A percentile compares a stretch with the other conserved stretches of the same genome.
phyloP scores from a whole-genome alignment of 441 rosid species.

The Corymbia calophylla region DNA sequence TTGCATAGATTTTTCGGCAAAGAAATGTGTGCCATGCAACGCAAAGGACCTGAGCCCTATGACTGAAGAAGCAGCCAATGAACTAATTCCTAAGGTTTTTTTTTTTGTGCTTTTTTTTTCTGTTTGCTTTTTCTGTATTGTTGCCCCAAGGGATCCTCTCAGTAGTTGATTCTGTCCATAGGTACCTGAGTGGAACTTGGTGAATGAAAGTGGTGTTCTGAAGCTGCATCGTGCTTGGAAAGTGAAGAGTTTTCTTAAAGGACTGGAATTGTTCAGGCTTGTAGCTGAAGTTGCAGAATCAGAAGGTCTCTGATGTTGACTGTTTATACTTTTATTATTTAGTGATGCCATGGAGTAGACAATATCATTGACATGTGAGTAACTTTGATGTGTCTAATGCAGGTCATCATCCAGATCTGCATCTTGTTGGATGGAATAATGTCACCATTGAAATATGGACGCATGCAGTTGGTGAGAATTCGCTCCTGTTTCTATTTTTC shows the following conservation, averaged over 20 bases:
- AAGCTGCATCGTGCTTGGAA: conserved; percentile 71
- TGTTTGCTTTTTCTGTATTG: not conserved
- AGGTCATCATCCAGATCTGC: conserved; percentile 98
- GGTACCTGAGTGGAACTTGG: conserved; percentile 76
- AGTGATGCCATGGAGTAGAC: not conserved
- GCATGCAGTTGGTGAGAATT: conserved; percentile 71
- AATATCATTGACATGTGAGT: not conserved
- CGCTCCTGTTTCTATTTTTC: not conserved
- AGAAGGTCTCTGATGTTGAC: conserved; percentile 38
- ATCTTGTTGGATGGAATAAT: conserved; percentile 94
- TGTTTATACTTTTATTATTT: not conserved
- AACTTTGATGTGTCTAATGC: conserved; percentile 14
- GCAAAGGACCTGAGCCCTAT: conserved; percentile 66
- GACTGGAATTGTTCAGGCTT: conserved; percentile 67
- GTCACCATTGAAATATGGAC: conserved; percentile 89
- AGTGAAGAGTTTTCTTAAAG: conserved; percentile 73
- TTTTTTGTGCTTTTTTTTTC: not conserved
- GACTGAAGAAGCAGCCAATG: conserved; percentile 62
- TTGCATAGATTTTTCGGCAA: conserved; percentile 48
- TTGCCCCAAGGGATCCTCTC: not conserved
- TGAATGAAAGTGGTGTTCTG: conserved; percentile 51
- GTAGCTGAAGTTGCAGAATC: conserved; percentile 74
- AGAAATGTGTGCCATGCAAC: conserved; percentile 84
- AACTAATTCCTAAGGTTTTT: conserved; percentile 46
- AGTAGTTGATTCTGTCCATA: conserved; percentile 6